phyloP scores from a whole-genome alignment of 345 rosid genomes.

The Populus simonii region DNA sequence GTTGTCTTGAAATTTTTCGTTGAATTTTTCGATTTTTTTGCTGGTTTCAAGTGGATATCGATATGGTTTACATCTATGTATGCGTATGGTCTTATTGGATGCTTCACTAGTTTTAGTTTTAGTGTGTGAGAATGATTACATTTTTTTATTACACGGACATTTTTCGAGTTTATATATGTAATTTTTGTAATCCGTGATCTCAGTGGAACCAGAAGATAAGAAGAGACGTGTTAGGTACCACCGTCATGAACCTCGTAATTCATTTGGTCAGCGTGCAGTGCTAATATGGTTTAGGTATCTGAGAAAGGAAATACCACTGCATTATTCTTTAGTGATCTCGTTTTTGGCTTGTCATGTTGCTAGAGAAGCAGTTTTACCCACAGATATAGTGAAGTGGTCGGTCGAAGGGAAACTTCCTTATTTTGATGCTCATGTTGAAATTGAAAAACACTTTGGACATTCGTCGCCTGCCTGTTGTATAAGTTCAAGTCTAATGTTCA shows the following conservation, averaged over 20 bases:
- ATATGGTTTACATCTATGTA: background rate
- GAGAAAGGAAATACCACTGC: slow-evolving; percentile 48
- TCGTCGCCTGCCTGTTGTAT: slow-evolving; percentile 59
- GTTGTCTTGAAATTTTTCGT: background rate
- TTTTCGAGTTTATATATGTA: background rate
- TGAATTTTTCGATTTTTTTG: background rate
- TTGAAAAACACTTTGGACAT: slow-evolving; percentile 49
- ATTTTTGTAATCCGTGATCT: background rate
- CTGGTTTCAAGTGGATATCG: background rate
- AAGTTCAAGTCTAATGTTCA: slow-evolving; percentile 56
- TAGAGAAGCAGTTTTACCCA: slow-evolving; percentile 63
- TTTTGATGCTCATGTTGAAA: slow-evolving; percentile 55
- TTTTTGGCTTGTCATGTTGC: slow-evolving; percentile 72
- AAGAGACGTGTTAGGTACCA: slow-evolving; percentile 19
- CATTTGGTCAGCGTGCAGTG: slow-evolving; percentile 58
- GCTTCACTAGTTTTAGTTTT: background rate
- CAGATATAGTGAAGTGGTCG: slow-evolving; percentile 69
- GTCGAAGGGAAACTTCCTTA: slow-evolving; percentile 71
- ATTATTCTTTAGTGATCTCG: slow-evolving; percentile 61
- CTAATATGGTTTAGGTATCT: slow-evolving; percentile 57
- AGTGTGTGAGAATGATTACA: background rate
- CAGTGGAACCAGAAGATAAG: slow-evolving; percentile 36
- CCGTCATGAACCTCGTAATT: slow-evolving; percentile 46
- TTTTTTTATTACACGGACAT: background rate
- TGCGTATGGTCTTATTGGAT: background rate